Conservation (phyloP, 1,284 basidiomycete genomes). For the Marasmius sp. region DNA sequence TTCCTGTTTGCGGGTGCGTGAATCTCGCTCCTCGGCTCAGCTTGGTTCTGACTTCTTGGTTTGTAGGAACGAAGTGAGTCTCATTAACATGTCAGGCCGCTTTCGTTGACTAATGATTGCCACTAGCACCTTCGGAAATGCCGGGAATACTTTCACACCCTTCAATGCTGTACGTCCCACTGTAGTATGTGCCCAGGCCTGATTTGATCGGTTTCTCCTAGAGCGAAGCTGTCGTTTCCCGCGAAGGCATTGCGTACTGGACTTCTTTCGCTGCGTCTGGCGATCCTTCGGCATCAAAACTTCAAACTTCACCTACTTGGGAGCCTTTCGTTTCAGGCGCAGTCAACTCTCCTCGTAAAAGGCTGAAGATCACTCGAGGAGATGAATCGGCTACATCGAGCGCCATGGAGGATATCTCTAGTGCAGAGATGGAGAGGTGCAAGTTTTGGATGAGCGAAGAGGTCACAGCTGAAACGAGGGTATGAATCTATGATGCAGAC, state of each 20-base stretch:
- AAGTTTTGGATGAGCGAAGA: slow-evolving; percentile 40
- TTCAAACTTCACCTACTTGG: slow-evolving; percentile 33
- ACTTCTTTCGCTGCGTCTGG: slow-evolving; percentile 40
- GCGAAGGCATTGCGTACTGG: slow-evolving; percentile 46
- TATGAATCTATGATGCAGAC: slow-evolving; percentile 11
- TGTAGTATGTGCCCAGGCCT: slow-evolving; percentile 1
- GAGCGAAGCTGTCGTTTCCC: slow-evolving; percentile 39
- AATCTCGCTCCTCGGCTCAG: not conserved
- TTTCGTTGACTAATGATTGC: not conserved
- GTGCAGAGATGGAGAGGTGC: slow-evolving; percentile 33
- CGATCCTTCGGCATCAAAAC: slow-evolving; percentile 31
- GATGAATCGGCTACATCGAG: slow-evolving; percentile 22
- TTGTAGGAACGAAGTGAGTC: slow-evolving; percentile 35
- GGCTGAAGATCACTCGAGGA: slow-evolving; percentile 24
- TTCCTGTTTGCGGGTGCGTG: slow-evolving; percentile 41
- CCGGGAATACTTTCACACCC: slow-evolving; percentile 36
- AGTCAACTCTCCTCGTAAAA: slow-evolving; percentile 12
- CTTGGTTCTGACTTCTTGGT: not conserved
- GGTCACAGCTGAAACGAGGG: slow-evolving; percentile 27
- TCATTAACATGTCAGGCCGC: not conserved
- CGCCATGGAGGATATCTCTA: slow-evolving; percentile 29
- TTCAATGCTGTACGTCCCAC: slow-evolving; percentile 34
- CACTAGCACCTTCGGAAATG: slow-evolving; percentile 29
- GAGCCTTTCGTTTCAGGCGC: slow-evolving; percentile 14
- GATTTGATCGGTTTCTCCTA: slow-evolving; percentile 12